Conservation (phyloP, 2,329 filamentous ascomycete genomes). For the Botrytis galanthina region DNA sequence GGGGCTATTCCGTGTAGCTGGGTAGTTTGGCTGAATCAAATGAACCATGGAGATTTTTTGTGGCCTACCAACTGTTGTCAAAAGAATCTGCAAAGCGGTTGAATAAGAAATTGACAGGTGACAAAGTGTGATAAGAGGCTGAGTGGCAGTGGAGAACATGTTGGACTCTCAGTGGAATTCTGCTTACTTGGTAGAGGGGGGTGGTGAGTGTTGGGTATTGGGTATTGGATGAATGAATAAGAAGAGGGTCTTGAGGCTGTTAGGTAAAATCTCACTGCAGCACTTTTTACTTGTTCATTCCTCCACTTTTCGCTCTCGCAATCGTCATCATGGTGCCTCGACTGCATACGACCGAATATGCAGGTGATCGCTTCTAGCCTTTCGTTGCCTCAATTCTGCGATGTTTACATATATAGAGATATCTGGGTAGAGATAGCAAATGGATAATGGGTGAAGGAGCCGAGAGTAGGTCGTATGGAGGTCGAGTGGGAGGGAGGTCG, state of each 20-base stretch:
- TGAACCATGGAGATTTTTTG: background rate
- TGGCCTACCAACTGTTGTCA: slow-evolving; percentile 5
- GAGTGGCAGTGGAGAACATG: slow-evolving; percentile 6
- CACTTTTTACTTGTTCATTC: background rate
- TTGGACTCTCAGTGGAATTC: background rate
- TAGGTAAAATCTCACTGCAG: background rate
- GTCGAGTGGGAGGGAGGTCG: background rate
- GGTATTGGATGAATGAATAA: background rate
- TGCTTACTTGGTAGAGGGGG: background rate
- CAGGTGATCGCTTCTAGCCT: background rate
- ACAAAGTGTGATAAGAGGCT: background rate
- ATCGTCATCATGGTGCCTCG: background rate
- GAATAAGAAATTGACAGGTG: background rate
- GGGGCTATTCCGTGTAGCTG: background rate
- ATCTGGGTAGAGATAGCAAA: background rate
- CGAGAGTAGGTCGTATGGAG: background rate
- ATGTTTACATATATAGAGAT: background rate
- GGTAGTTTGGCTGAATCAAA: slow-evolving; percentile 1
- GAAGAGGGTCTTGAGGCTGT: background rate
- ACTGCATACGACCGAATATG: background rate
- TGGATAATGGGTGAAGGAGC: background rate
- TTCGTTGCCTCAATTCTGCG: background rate
- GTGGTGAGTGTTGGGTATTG: background rate
- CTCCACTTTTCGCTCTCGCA: background rate
- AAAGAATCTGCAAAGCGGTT: slow-evolving; percentile 2